A percentile compares a stretch with the other conserved stretches of the same genome.
These are phyloP conservation scores for Corchorus olitorius DNA, from an alignment of 345 rosid genomes.

Conservation along the genomic window DNA sequence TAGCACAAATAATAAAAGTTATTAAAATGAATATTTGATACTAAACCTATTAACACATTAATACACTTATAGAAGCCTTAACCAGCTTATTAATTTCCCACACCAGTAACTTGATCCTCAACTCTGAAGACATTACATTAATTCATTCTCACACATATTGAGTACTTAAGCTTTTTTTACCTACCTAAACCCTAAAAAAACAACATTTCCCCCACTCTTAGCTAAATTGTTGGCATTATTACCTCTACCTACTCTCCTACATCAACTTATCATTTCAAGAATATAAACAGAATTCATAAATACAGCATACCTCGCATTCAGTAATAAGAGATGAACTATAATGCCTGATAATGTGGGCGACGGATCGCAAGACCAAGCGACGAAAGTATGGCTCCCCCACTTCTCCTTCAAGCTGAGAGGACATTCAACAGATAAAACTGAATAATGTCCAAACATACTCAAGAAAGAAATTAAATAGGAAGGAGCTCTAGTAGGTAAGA, in stretches of 20 bases:
- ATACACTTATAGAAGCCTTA: neutral
- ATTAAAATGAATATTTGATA: neutral
- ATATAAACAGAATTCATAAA: conserved; percentile 9
- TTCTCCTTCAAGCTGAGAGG: conserved; percentile 85
- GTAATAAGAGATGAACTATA: conserved; percentile 92
- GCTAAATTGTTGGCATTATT: neutral
- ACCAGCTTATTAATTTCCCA: neutral
- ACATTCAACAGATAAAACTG: conserved; percentile 30
- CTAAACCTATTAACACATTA: neutral
- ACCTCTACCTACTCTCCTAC: neutral
- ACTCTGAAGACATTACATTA: neutral
- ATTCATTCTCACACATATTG: neutral
- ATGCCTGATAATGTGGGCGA: conserved; percentile 89
- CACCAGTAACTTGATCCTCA: neutral
- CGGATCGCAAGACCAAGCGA: conserved; percentile 95
- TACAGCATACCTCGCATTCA: conserved; percentile 79
- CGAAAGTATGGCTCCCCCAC: conserved; percentile 94
- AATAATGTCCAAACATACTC: conserved; percentile 15
- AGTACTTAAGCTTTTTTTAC: neutral
- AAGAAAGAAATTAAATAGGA: neutral
- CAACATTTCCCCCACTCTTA: neutral
- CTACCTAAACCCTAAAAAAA: neutral
- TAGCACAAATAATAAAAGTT: neutral
- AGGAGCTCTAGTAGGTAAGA: neutral
- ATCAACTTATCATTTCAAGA: neutral